These are phyloP conservation scores for Lophiotrema nucula DNA, from an alignment of 495 filamentous ascomycete genomes.

Conservation along the genomic window DNA sequence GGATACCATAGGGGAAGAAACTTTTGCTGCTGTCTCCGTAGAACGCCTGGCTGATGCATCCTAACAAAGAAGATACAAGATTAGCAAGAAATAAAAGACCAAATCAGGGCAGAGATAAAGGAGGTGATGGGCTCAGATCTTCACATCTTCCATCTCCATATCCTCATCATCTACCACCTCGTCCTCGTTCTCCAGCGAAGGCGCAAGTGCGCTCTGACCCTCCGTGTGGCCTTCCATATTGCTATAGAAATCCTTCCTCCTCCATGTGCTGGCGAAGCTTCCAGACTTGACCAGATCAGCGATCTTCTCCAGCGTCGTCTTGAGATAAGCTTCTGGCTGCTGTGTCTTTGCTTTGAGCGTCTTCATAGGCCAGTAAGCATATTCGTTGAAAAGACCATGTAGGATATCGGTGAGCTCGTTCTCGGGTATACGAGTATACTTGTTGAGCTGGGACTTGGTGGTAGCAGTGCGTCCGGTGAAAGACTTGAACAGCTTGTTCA, in stretches of 20 bases:
- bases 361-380: conserved; percentile 87
- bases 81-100: not conserved
- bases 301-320: conserved; percentile 76
- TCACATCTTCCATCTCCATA: conserved; percentile 41
- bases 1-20: no score
- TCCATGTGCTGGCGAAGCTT: conserved; percentile 78
- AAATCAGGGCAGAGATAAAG: no score
- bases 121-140: no score
- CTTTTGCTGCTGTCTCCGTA: no score
- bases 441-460: conserved; percentile 55
- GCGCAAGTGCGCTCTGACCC: conserved; percentile 9
- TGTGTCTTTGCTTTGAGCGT: conserved; percentile 66
- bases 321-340: conserved; percentile 91
- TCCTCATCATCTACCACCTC: conserved; percentile 26
- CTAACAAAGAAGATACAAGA: no score
- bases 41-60: no score
- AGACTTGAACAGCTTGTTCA: conserved; percentile 20
- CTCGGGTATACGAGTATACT: conserved; percentile 80
- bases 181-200: conserved; percentile 26
- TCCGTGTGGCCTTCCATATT: conserved; percentile 38
- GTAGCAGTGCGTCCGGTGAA: conserved; percentile 17
- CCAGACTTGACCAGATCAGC: conserved; percentile 78
- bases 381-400: conserved; percentile 75
- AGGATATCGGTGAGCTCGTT: conserved; percentile 82
- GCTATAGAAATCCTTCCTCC: conserved; percentile 70